Conservation (phyloP, 176 grass and related monocot genomes). For the Zoysia japonica region DNA sequence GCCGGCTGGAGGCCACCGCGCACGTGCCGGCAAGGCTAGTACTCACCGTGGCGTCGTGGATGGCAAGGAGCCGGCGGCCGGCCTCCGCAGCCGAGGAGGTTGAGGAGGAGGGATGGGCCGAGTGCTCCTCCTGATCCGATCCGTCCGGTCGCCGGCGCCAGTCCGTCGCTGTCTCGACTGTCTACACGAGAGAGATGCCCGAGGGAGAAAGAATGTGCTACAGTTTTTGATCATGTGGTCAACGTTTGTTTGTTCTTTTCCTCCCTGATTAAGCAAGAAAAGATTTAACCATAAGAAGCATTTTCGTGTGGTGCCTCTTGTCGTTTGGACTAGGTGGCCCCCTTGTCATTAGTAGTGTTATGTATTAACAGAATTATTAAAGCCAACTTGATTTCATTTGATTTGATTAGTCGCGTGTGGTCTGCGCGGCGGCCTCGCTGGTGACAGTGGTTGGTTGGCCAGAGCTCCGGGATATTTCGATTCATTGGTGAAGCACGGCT, state of each 20-base stretch:
- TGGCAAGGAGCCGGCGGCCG: conserved; percentile 36
- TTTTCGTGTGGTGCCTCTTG: not conserved
- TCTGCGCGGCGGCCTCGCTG: no score
- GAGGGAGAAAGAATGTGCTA: not conserved
- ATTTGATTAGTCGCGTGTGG: no score
- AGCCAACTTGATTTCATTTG: no score
- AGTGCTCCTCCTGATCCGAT: conserved; percentile 44
- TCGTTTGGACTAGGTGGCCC: no score
- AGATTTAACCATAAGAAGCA: not conserved
- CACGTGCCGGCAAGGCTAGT: conserved; percentile 52
- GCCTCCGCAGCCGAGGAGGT: no score
- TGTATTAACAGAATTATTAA: no score
- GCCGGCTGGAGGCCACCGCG: conserved; percentile 42
- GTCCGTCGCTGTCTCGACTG: not conserved
- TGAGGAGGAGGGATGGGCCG: conserved; percentile 66
- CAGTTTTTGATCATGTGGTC: conserved; percentile 27
- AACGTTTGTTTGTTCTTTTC: conserved; percentile 40
- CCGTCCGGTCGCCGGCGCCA: not conserved
- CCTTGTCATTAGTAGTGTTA: no score
- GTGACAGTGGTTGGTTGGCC: no score
- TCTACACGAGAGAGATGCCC: not conserved
- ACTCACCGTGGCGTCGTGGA: conserved; percentile 44
- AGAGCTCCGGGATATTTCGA: no score
- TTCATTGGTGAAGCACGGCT: no score
- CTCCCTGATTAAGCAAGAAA: not conserved